Percentiles rank a stretch among this genome's conserved stretches.
These are phyloP conservation scores for Diaporthe australafricana DNA, from an alignment of 2,329 filamentous ascomycete genomes.

Conservation along the genomic window DNA sequence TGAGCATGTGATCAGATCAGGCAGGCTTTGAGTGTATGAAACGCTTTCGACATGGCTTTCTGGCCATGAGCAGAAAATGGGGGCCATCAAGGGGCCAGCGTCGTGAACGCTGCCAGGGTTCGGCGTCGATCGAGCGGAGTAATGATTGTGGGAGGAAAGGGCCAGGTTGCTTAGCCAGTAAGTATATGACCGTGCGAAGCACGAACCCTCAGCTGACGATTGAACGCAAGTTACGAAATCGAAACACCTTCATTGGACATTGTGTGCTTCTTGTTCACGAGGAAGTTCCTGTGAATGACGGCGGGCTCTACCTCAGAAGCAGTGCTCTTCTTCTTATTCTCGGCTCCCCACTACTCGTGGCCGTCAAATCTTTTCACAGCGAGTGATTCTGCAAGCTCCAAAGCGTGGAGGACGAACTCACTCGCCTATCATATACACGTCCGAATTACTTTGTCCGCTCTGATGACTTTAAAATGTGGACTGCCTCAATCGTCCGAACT, in stretches of 20 bases:
- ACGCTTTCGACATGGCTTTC: background rate
- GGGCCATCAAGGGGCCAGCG: background rate
- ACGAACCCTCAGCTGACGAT: constrained; percentile 3
- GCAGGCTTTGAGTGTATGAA: background rate
- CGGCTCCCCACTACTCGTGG: background rate
- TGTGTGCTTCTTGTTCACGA: background rate
- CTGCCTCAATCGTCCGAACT: background rate
- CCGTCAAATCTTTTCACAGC: background rate
- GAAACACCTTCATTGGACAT: background rate
- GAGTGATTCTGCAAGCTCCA: background rate
- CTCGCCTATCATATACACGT: background rate
- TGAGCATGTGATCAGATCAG: constrained; percentile 53
- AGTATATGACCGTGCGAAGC: background rate
- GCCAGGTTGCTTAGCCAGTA: constrained; percentile 28
- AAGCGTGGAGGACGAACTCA: background rate
- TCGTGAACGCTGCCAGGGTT: background rate
- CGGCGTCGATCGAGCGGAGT: constrained; percentile 20
- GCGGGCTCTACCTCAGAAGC: background rate
- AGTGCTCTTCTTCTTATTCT: background rate
- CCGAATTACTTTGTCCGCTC: background rate
- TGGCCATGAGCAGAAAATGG: background rate
- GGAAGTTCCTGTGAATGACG: background rate
- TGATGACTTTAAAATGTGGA: background rate
- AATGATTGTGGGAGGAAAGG: constrained; percentile 38
- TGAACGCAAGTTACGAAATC: background rate